These are phyloP conservation scores for Paecilomyces sp. DNA, from an alignment of 2,329 filamentous ascomycete genomes.

Conservation along the genomic window DNA sequence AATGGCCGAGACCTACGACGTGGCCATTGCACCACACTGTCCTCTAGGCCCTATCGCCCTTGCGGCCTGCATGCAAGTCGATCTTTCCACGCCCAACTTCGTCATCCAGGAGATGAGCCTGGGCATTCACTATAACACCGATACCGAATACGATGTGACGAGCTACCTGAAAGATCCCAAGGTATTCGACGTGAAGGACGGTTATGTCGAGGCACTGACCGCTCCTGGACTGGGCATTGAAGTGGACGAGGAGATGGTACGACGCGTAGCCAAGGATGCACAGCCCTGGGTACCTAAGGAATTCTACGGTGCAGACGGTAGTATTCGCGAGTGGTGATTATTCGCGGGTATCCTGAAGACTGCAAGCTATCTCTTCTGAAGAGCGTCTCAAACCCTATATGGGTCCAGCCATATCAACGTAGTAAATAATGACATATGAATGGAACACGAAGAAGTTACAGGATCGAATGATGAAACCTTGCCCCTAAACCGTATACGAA, in stretches of 20 bases:
- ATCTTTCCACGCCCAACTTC: conserved; percentile 55
- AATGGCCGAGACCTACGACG: conserved; percentile 68
- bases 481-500: too few species aligned
- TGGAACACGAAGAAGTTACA: too few species aligned
- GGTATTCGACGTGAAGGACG: conserved; percentile 60
- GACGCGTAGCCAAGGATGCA: conserved; percentile 50
- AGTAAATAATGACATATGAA: background rate
- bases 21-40: conserved; percentile 66
- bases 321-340: conserved; percentile 60
- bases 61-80: conserved; percentile 64
- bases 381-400: background rate
- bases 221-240: conserved; percentile 63
- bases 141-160: conserved; percentile 56
- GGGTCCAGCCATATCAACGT: background rate
- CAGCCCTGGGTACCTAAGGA: conserved; percentile 60
- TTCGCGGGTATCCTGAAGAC: background rate
- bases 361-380: background rate
- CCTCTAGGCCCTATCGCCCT: conserved; percentile 66
- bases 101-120: conserved; percentile 72
- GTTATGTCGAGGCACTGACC: conserved; percentile 54
- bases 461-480: too few species aligned
- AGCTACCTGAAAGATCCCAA: conserved; percentile 60
- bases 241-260: conserved; percentile 61
- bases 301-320: conserved; percentile 61
- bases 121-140: conserved; percentile 69